Conservation (phyloP, 352 stramenopile species). For the Pythium phragmitis region DNA sequence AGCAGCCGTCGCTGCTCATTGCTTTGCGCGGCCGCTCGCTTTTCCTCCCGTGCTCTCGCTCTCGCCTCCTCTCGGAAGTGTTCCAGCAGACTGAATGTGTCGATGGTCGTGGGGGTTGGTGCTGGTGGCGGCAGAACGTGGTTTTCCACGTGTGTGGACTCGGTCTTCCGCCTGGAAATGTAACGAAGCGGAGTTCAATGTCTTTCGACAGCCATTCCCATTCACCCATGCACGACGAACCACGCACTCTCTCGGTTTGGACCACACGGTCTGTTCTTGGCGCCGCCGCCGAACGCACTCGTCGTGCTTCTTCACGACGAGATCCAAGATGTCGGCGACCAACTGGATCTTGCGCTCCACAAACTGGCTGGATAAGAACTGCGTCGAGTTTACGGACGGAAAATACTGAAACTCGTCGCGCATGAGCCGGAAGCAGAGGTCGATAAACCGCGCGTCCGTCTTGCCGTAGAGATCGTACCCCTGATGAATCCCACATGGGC, state of each 20-base stretch:
- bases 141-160: constrained; percentile 18
- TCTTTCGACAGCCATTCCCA: not conserved
- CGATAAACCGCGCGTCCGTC: constrained; percentile 76
- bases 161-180: constrained; percentile 10
- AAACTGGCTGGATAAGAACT: constrained; percentile 68
- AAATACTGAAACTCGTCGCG: constrained; percentile 77
- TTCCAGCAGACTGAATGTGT: constrained; percentile 18
- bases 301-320: constrained; percentile 48
- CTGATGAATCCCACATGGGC: constrained; percentile 5
- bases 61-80: constrained; percentile 17
- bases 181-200: not conserved
- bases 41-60: constrained; percentile 7
- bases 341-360: constrained; percentile 58
- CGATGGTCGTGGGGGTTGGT: not conserved
- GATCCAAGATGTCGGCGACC: constrained; percentile 47
- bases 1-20: not conserved
- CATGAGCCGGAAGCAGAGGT: constrained; percentile 67
- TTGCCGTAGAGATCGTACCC: constrained; percentile 78
- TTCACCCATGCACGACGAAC: not conserved
- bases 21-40: constrained; percentile 2
- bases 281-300: constrained; percentile 40
- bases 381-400: constrained; percentile 51
- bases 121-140: constrained; percentile 16
- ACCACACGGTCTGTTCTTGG: constrained; percentile 58
- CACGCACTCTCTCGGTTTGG: constrained; percentile 34